phyloP scores from a whole-genome alignment of 2,329 filamentous ascomycete species.

The Ceratocystis alfenasii region DNA sequence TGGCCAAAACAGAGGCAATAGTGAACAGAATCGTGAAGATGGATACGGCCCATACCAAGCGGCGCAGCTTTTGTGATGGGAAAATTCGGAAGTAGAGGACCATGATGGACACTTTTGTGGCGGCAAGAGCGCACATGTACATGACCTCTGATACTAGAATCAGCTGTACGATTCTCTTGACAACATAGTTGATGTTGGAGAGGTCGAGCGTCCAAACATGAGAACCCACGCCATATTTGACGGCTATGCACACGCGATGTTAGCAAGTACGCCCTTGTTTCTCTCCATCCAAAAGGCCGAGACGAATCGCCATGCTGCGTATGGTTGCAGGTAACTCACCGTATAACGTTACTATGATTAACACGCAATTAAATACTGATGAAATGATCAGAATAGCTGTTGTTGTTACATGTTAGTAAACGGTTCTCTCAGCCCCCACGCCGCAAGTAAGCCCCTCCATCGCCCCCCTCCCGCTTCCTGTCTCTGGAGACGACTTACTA shows the following conservation, averaged over 20 bases:
- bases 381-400: slow-evolving; percentile 17
- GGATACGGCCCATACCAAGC: slow-evolving; percentile 26
- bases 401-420: not conserved
- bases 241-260: slow-evolving; percentile 10
- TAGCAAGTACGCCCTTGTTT: slow-evolving; percentile 2
- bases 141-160: slow-evolving; percentile 27
- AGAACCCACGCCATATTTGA: slow-evolving; percentile 18
- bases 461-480: too few species aligned
- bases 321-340: slow-evolving; percentile 2
- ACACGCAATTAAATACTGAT: slow-evolving; percentile 11
- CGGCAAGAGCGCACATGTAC: slow-evolving; percentile 29
- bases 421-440: not conserved
- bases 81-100: slow-evolving; percentile 30
- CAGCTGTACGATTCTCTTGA: slow-evolving; percentile 22
- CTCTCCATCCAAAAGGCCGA: not conserved
- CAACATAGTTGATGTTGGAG: slow-evolving; percentile 7
- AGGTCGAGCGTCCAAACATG: slow-evolving; percentile 18
- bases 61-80: slow-evolving; percentile 25
- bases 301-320: too few species aligned
- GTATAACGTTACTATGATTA: slow-evolving; percentile 6
- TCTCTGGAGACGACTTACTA: slow-evolving; percentile 11
- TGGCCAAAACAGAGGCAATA: slow-evolving; percentile 27
- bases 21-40: slow-evolving; percentile 24
- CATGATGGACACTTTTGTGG: slow-evolving; percentile 30
- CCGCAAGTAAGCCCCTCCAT: too few species aligned